Percentiles rank a stretch among this genome's conserved stretches.
These are phyloP conservation scores for Sodiomyces alkalinus DNA, from an alignment of 2,329 filamentous ascomycete species.

Conservation along the genomic window DNA sequence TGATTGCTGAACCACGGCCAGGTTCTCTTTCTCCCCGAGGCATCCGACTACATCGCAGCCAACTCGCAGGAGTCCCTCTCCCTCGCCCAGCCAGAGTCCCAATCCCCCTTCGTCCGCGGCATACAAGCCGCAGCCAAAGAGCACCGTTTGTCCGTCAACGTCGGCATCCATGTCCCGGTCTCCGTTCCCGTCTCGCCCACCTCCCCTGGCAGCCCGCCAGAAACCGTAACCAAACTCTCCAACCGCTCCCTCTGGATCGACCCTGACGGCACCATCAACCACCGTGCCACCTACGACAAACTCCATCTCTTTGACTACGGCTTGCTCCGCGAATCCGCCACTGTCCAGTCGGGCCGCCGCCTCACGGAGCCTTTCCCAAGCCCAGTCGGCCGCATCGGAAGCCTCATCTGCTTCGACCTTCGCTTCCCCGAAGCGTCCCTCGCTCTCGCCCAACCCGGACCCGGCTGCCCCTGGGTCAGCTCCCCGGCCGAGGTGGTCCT, in stretches of 20 bases:
- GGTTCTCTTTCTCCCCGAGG: constrained; percentile 85
- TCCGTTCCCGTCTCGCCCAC: constrained; percentile 11
- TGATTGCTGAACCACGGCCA: too few species aligned
- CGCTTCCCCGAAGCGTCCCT: constrained; percentile 67
- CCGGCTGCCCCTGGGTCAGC: constrained; percentile 12
- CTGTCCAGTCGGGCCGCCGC: constrained; percentile 49
- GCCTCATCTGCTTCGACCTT: constrained; percentile 82
- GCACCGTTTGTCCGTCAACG: constrained; percentile 57
- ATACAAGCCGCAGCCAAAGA: constrained; percentile 52
- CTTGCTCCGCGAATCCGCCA: constrained; percentile 31
- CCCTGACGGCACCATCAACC: constrained; percentile 24
- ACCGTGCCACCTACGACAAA: constrained; percentile 56
- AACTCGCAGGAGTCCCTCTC: constrained; percentile 52
- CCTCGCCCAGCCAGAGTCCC: constrained; percentile 50
- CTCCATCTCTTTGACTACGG: constrained; percentile 74
- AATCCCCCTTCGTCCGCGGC: constrained; percentile 61
- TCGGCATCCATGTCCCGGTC: constrained; percentile 64
- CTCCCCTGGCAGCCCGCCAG: too few species aligned
- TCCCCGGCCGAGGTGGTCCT: constrained; percentile 56
- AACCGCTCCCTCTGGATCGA: constrained; percentile 40
- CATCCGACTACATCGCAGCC: constrained; percentile 71
- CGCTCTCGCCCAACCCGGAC: constrained; percentile 36
- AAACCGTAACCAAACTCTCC: constrained; percentile 23
- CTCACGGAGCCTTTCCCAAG: constrained; percentile 61
- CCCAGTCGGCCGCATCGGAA: constrained; percentile 57